A percentile compares a stretch with the other conserved stretches of the same genome.
Conservation (phyloP, 805 yeast species). For the Starmerella geochares region DNA sequence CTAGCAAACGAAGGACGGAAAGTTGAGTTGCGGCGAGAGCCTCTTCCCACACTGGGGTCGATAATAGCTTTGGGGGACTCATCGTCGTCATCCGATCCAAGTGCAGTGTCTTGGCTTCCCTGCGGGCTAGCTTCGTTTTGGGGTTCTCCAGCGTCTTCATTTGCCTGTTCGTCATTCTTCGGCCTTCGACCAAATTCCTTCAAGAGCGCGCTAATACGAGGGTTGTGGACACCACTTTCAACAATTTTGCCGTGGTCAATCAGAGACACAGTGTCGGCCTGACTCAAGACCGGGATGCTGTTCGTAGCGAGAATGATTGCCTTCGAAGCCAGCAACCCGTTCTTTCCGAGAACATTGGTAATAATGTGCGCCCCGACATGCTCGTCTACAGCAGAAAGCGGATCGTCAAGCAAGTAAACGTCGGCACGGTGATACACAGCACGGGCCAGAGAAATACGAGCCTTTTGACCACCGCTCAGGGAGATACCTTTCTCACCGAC, state of each 20-base stretch:
- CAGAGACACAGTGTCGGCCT: constrained; percentile 62
- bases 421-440: constrained; percentile 64
- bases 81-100: constrained; percentile 12
- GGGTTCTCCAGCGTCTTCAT: neutral
- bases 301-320: constrained; percentile 78
- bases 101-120: constrained; percentile 2
- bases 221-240: constrained; percentile 30
- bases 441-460: constrained; percentile 68
- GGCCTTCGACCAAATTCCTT: constrained; percentile 22
- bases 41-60: neutral
- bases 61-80: constrained; percentile 26
- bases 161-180: neutral
- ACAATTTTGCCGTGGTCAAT: constrained; percentile 42
- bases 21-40: constrained; percentile 26
- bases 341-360: constrained; percentile 65
- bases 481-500: constrained; percentile 83
- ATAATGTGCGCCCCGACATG: constrained; percentile 75
- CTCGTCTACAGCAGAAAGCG: constrained; percentile 76
- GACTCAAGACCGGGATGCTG: constrained; percentile 67
- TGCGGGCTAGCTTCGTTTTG: neutral
- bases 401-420: constrained; percentile 65
- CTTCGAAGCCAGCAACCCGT: constrained; percentile 65
- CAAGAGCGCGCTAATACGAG: constrained; percentile 18
- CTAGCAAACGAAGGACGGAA: constrained; percentile 60
- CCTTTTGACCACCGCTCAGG: constrained; percentile 83